phyloP scores from a whole-genome alignment of 208 protist species.

The Endotrypanum monterogeii region DNA sequence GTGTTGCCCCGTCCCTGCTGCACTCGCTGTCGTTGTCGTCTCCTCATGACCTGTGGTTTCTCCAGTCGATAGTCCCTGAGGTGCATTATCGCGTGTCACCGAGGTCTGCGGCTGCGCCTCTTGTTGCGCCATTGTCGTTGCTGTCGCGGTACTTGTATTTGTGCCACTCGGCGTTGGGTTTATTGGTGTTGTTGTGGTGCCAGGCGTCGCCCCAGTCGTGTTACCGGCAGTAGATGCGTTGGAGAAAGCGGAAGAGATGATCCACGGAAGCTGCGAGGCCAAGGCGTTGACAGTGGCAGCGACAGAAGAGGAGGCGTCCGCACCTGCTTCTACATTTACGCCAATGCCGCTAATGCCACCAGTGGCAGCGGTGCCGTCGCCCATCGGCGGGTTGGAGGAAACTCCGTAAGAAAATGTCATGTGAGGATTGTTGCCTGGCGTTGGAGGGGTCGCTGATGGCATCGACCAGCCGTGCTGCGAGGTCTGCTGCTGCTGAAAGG shows the following conservation, averaged over 20 bases:
- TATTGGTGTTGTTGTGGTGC: background rate
- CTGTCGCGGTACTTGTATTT: background rate
- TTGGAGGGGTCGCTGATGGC: background rate
- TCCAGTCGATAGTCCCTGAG: background rate
- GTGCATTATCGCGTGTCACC: background rate
- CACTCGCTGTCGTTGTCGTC: background rate
- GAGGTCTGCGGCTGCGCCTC: background rate
- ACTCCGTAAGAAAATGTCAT: slow-evolving; percentile 6
- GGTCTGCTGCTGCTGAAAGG: slow-evolving; percentile 28
- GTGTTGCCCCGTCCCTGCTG: background rate
- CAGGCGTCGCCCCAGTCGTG: background rate
- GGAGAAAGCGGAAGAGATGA: slow-evolving; percentile 9
- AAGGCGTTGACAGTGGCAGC: slow-evolving; percentile 12
- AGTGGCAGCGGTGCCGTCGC: background rate
- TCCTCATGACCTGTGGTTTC: too few species aligned
- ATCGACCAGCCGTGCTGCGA: slow-evolving; percentile 3
- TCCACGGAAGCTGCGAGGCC: slow-evolving; percentile 2
- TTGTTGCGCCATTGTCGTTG: background rate
- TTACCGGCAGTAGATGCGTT: slow-evolving; percentile 8
- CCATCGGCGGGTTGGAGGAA: background rate
- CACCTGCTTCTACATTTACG: background rate
- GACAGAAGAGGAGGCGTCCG: background rate
- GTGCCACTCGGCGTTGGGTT: background rate
- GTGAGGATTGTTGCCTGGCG: background rate
- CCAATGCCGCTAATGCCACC: background rate